Evolutionary conservation across 2,329 filamentous ascomycete species (phyloP), one percentile per base, ranked within the genome.

Genomic region (Aspergillus flavus): DNA sequence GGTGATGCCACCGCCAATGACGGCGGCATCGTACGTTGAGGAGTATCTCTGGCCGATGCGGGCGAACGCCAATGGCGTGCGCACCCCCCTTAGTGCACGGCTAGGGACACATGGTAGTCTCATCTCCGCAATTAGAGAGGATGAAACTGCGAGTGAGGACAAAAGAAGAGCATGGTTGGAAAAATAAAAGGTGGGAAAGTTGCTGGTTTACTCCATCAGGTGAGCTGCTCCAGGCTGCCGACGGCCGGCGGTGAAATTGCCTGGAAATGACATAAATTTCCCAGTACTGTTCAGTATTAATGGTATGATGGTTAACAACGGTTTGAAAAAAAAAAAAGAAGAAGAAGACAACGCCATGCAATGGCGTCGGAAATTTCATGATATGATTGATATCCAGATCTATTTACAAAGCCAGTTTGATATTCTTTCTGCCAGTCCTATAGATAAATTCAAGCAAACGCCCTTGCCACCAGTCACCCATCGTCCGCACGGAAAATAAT

Each of bases 1-100:
- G 1, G 92, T 95, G 74, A 97, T 89, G 46, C 93, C 93, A 64
- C 89, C 92, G 58, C 93, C 93, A 34, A 96, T 78, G 58, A 96
- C 83, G 28, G 91, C 92, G 61, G 92, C 77, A 71, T 81, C 74
- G 64, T 75, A 79, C 41, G 72, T 68, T 55, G 75, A 66, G 56
- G 54, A 65, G 61, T 71, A 71, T 57, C 64, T 65, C 57, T 71
- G 71, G 34, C 57, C 68, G 62, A 62, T 58, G 58, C 64, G 61
- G 30, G 53, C 41, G 34, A 67, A 62, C 9, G 55, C 57, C 62
- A 69, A 67, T 66, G 69, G 67, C 50, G 64, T 64, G 59, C 63
- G 66, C 41, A 66, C 57, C 26, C 62, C 21, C 61, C 66, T 66
- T 19, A 73, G 63, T 52, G 68, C 68, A 64, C 62, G 61, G 41